A percentile compares a stretch with the other conserved stretches of the same genome.
These are phyloP conservation scores for Lepidium africanum DNA, from an alignment of 345 rosid genomes.

Conservation along the genomic window DNA sequence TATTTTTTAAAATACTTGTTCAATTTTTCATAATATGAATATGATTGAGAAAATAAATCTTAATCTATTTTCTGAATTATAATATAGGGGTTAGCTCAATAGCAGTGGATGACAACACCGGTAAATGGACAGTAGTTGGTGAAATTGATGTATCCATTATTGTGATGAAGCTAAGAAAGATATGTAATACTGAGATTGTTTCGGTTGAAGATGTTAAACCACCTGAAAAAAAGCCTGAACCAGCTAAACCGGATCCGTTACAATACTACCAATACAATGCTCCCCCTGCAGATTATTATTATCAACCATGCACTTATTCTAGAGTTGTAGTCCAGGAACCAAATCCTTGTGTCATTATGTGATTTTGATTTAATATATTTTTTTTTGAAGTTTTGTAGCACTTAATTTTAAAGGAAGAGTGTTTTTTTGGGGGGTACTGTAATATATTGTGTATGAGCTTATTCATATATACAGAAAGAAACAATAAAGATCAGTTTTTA, in stretches of 20 bases:
- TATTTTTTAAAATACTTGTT: not conserved
- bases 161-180: slow-evolving; percentile 45
- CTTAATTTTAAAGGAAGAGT: no score
- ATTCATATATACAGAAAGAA: not conserved
- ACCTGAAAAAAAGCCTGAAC: slow-evolving; percentile 48
- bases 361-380: no score
- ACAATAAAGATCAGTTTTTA: not conserved
- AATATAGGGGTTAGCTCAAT: slow-evolving; percentile 41
- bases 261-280: not conserved
- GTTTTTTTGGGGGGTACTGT: not conserved
- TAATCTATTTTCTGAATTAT: not conserved
- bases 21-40: not conserved
- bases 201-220: slow-evolving; percentile 58
- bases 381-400: no score
- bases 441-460: not conserved
- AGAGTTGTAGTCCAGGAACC: no score
- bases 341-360: no score
- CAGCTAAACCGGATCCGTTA: slow-evolving; percentile 5
- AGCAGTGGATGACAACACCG: slow-evolving; percentile 46
- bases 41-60: not conserved
- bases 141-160: slow-evolving; percentile 36
- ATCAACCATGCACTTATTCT: not conserved
- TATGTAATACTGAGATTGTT: slow-evolving; percentile 37
- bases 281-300: not conserved
- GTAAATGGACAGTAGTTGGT: slow-evolving; percentile 51